Evolutionary conservation across 2,329 filamentous ascomycete species (phyloP).

Genomic region (Curvularia sp.): DNA sequence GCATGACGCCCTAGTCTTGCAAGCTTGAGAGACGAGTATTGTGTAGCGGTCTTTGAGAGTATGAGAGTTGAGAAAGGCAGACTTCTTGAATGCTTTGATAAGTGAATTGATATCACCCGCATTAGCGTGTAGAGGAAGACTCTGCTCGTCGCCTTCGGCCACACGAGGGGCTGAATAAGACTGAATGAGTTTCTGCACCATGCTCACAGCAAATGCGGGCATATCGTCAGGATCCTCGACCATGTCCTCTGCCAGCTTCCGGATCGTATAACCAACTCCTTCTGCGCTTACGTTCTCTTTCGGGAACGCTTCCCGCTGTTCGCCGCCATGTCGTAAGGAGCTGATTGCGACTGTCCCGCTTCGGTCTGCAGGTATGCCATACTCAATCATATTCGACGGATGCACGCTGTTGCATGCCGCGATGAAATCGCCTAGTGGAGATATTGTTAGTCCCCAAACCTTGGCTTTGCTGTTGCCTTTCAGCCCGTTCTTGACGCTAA

Average conservation of each 20-base stretch:
- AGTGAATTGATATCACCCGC: constrained; percentile 16
- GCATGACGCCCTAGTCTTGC: constrained; percentile 23
- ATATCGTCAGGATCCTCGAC: constrained; percentile 36
- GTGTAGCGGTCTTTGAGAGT: constrained; percentile 43
- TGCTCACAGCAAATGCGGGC: constrained; percentile 30
- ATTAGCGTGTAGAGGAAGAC: neutral
- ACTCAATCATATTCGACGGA: constrained; percentile 65
- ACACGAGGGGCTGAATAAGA: constrained; percentile 16
- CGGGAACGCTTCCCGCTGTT: constrained; percentile 29
- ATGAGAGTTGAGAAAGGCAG: constrained; percentile 34
- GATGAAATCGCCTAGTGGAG: constrained; percentile 56
- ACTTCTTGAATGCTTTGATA: constrained; percentile 29
- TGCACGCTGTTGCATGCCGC: constrained; percentile 61
- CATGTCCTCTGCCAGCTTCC: constrained; percentile 44
- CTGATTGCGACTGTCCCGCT: constrained; percentile 48
- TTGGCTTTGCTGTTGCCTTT: constrained; percentile 58
- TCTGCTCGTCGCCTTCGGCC: neutral
- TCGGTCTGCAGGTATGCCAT: constrained; percentile 58
- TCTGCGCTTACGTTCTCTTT: constrained; percentile 38
- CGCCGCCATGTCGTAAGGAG: constrained; percentile 27
- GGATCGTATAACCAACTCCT: constrained; percentile 42
- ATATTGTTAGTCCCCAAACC: constrained; percentile 61
- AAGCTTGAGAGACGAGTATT: constrained; percentile 40
- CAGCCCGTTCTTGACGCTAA: constrained; percentile 59
- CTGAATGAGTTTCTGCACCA: constrained; percentile 31